These are phyloP conservation scores for Letharia columbiana DNA, from an alignment of 495 filamentous ascomycete genomes.

Conservation along the genomic window DNA sequence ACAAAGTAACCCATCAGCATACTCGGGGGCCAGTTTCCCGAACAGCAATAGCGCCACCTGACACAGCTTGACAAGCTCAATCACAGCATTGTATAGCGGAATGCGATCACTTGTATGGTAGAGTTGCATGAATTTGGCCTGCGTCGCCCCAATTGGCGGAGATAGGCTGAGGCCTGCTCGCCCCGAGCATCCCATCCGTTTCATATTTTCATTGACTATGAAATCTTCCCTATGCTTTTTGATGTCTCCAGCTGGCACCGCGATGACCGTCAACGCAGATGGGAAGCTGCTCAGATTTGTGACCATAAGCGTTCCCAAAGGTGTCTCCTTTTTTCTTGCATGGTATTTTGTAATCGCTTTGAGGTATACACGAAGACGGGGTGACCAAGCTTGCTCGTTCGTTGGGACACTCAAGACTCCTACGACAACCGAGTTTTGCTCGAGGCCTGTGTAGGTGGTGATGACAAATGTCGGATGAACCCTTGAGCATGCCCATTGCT, in stretches of 20 bases:
- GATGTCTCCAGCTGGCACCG: conserved; percentile 79
- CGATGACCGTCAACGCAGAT: conserved; percentile 77
- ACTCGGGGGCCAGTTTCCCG: conserved; percentile 76
- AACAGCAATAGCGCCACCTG: conserved; percentile 85
- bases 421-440: conserved; percentile 63
- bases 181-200: conserved; percentile 84
- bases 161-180: conserved; percentile 75
- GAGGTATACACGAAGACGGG: conserved; percentile 72
- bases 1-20: conserved; percentile 86
- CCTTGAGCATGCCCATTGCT: conserved; percentile 96
- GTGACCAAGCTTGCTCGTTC: conserved; percentile 74
- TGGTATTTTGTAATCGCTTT: conserved; percentile 74
- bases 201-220: conserved; percentile 91
- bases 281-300: conserved; percentile 89
- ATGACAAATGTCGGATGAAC: conserved; percentile 86
- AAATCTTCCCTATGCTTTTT: conserved; percentile 73
- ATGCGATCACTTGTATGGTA: conserved; percentile 81
- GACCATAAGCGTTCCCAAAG: conserved; percentile 78
- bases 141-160: conserved; percentile 65
- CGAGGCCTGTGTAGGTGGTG: conserved; percentile 85
- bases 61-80: conserved; percentile 86
- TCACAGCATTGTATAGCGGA: conserved; percentile 62
- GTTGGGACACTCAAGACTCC: conserved; percentile 78
- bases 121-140: conserved; percentile 85
- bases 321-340: conserved; percentile 73